Evolutionary conservation across 2,329 filamentous ascomycete species (phyloP).

Genomic region (Alternaria panax): DNA sequence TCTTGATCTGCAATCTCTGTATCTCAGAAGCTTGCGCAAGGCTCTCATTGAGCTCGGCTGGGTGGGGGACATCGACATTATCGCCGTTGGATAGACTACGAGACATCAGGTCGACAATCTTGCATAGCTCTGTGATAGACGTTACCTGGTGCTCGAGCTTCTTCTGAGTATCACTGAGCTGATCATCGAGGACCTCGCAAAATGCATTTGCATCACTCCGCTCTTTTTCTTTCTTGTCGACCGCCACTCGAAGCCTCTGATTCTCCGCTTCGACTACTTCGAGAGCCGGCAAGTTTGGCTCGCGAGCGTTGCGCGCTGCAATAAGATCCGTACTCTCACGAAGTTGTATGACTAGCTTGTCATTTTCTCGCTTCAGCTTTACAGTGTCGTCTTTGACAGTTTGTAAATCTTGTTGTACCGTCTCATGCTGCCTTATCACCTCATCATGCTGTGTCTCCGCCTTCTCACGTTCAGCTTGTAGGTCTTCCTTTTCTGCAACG

Average conservation of each 20-base stretch:
- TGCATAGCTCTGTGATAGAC: not conserved
- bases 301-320: not conserved
- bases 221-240: not conserved
- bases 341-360: not conserved
- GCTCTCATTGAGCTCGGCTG: not conserved
- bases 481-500: not conserved
- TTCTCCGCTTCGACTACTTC: not conserved
- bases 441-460: not conserved
- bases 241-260: not conserved
- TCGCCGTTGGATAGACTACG: not conserved
- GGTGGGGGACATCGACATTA: not conserved
- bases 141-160: not conserved
- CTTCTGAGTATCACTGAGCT: not conserved
- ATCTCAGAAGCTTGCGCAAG: not conserved
- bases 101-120: not conserved
- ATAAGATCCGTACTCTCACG: not conserved
- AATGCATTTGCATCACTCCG: not conserved
- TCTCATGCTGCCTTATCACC: not conserved
- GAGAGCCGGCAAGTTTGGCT: not conserved
- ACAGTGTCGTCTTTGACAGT: not conserved
- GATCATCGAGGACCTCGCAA: not conserved
- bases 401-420: slow-evolving; percentile 3
- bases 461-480: not conserved
- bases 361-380: not conserved
- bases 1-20: not conserved